Evolutionary conservation across 2,329 filamentous ascomycete species (phyloP).

Genomic region (Paradendryphiella salina): DNA sequence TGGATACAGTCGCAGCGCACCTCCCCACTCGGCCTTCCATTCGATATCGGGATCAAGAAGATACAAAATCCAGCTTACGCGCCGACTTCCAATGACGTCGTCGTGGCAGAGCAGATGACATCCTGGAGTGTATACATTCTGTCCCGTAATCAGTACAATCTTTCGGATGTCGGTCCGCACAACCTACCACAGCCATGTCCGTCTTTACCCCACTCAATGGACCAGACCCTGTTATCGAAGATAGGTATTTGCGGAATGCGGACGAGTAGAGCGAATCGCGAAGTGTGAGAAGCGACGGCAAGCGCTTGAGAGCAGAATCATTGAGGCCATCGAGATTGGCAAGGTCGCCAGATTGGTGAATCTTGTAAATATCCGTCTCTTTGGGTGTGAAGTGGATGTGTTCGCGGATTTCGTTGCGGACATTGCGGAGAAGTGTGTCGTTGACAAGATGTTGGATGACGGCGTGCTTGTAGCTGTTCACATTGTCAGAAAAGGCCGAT

Average conservation of each 20-base stretch:
- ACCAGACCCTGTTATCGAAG: conserved; percentile 81
- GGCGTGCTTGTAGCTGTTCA: conserved; percentile 77
- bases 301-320: conserved; percentile 77
- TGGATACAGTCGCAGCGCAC: conserved; percentile 85
- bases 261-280: conserved; percentile 93
- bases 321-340: conserved; percentile 95
- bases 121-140: conserved; percentile 92
- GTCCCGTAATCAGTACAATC: conserved; percentile 16
- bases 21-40: conserved; percentile 92
- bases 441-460: conserved; percentile 83
- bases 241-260: conserved; percentile 85
- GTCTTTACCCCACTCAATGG: conserved; percentile 90
- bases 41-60: conserved; percentile 87
- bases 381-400: conserved; percentile 97
- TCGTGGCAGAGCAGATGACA: conserved; percentile 96
- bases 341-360: conserved; percentile 96
- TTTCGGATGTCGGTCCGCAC: not conserved
- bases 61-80: conserved; percentile 96
- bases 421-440: conserved; percentile 77
- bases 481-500: conserved; percentile 6
- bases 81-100: conserved; percentile 95
- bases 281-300: conserved; percentile 88
- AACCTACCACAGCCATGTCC: conserved; percentile 84
- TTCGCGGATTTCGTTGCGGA: conserved; percentile 84
- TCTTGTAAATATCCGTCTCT: conserved; percentile 99